Base-by-base conservation (phyloP, 306 rosid genomes). In the Inga leiocalycina region DNA sequence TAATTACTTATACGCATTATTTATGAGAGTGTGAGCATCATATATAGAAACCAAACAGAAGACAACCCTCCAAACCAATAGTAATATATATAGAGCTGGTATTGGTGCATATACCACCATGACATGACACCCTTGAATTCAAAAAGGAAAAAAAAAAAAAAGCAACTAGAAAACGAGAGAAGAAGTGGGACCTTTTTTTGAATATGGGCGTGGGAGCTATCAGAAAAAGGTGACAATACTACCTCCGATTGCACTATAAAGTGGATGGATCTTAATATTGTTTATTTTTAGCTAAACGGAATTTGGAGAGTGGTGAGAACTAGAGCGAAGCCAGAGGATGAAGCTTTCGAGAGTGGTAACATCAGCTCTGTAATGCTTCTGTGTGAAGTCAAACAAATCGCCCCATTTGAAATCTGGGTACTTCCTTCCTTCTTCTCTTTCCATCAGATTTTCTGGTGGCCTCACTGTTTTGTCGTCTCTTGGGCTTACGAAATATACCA, bases 361-460 rank as follows among this genome's bases (percentile, higher is more conserved):
- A 77, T 91, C 94, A 89, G 91, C 85, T 35, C 92, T 86, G 32
- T 88, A 89, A 37, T 89, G 90, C 3, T 69, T 89, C 80, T 91
- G 92, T 3, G 94, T 89, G 81, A 89, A 91, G 37, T 88, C 90
- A 74, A 79, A 83, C 48, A 91, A 73, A 75, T 80, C 86, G 5
- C 88, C 83, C 94, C 92, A 91, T 51, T 91, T 89, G 88, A 89
- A 91, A 84, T 91, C 94, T 35, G 94, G 94, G 83, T 88, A 91
- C 82, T 86, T 86, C 79, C 94, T 89, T 76, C 84, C 83, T 43
- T 79, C 86, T 81, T 8, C 10, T 41, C 88, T 70, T 59, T 71
- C 44, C 56, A 87, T 74, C 81, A 89, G 64, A 69, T 68, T 88
- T 17, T 84, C 76, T 74, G 88, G 88, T 77, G 94, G 91, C 32